Evolutionary conservation across 164 flowering plant species (phyloP), one percentile per base, ranked within the genome.

Genomic region (Umbellularia californica): DNA sequence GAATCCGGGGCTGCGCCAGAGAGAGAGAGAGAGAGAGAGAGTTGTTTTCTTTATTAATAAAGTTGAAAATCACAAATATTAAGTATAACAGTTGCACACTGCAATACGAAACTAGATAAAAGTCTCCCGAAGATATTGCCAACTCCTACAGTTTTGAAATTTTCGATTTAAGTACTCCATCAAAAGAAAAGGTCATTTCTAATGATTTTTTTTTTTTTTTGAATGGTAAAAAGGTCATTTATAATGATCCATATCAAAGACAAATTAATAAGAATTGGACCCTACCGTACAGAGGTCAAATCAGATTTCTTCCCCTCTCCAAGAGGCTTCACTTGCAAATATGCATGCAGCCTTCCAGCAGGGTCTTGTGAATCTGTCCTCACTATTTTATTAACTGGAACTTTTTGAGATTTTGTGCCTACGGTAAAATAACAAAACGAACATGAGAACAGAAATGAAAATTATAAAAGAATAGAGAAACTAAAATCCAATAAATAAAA

Each of bases 291-390:
- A 72, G 87, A 84, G 77, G 81, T 79, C 81, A 96, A 81, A 73
- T 79, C 83, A 77, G 84, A 24, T 78, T 76, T 80, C 63, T 67
- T 79, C 77, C 84, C 90, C 23, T 81, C 77, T 65, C 76, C 72
- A 51, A 60, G 12, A 24, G 72, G 72, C 79, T 83, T 88, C 51
- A 70, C 79, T 78, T 84, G 93, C 85, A 91, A 67, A 79, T 89
- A 96, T 11, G 97, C 94, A 87, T 94, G 93, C 89, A 96, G 77
- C 81, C 98, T 90, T 82, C 99, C 99, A 76, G 88, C 88, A 79
- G 98, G 99, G 84, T 89, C 92, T 74, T 70, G 84, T 41, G 95
- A 83, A 86, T 94, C 97, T 64, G 90, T 90, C 77, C 99, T 84
- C 15, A 96, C 98, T 88, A 96, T 85, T 84, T 92, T 92, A 73